A percentile compares a stretch with the other conserved stretches of the same genome.
These are phyloP conservation scores for Plasmodium chabaudi DNA, from an alignment of 169 alveolate genomes.

Conservation along the genomic window DNA sequence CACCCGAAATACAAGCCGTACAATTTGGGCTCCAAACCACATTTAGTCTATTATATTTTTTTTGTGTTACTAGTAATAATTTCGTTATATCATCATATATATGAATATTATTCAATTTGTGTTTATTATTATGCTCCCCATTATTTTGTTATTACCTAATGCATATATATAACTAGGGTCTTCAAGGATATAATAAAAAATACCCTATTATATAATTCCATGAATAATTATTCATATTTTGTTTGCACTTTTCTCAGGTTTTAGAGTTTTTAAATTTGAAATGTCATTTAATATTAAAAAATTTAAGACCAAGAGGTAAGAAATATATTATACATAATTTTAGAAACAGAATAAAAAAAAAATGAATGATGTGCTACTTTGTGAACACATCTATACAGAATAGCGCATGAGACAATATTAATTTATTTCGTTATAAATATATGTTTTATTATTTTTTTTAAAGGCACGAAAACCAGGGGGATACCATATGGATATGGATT, in stretches of 20 bases:
- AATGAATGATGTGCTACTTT: no score
- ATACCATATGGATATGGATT: slow-evolving; percentile 97
- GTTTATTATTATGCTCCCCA: not conserved
- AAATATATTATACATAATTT: no score
- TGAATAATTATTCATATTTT: not conserved
- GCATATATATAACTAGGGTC: no score
- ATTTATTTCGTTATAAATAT: no score
- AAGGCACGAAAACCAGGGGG: slow-evolving; percentile 95
- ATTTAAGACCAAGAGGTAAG: slow-evolving; percentile 91
- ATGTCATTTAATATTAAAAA: slow-evolving; percentile 95
- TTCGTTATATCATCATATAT: not conserved
- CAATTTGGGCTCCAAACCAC: slow-evolving; percentile 70
- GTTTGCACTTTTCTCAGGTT: slow-evolving; percentile 40
- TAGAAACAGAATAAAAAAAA: no score
- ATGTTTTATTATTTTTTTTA: not conserved
- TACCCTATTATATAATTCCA: no score
- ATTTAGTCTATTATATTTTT: slow-evolving; percentile 78
- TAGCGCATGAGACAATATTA: no score
- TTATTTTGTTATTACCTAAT: no score
- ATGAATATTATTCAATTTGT: no score
- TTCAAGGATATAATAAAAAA: no score
- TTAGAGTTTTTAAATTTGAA: slow-evolving; percentile 94
- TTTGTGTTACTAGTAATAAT: slow-evolving; percentile 77
- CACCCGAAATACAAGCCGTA: slow-evolving; percentile 94
- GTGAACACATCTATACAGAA: no score